A percentile compares a stretch with the other conserved stretches of the same genome.
Evolutionary conservation across 345 rosid genomes (phyloP).

Genomic region (Citrus maxima): DNA sequence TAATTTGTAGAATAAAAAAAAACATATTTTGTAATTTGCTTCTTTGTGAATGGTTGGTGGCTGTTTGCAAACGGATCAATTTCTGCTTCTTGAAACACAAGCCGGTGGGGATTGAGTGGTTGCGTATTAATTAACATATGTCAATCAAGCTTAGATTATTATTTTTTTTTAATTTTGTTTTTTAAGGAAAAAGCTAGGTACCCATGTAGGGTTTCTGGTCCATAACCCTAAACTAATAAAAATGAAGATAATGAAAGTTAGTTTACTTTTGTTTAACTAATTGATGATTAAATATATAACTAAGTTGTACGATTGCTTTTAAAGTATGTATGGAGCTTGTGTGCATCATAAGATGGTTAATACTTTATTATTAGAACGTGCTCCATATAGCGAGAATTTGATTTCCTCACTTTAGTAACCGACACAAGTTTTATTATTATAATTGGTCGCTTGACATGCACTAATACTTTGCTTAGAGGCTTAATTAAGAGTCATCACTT

Average conservation of each 20-base stretch:
- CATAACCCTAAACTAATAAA: background rate
- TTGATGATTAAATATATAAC: background rate
- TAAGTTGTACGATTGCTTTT: background rate
- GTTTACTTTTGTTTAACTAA: background rate
- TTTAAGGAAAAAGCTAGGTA: background rate
- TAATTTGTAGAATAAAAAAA: background rate
- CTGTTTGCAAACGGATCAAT: background rate
- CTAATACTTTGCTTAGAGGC: background rate
- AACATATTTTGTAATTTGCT: too few relatives aligned
- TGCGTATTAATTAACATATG: background rate
- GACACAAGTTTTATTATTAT: background rate
- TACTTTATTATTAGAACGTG: background rate
- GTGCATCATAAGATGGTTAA: background rate
- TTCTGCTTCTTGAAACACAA: background rate
- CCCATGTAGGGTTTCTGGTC: background rate
- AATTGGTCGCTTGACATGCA: background rate
- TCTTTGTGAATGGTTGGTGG: background rate
- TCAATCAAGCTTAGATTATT: background rate
- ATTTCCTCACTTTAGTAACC: background rate
- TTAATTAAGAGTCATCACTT: background rate
- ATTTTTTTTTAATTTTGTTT: background rate
- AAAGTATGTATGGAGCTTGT: background rate
- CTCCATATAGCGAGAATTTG: background rate
- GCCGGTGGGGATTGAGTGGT: too few relatives aligned
- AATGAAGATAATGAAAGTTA: background rate